Base-by-base conservation (phyloP, 164 flowering plant species). In the Vitis rotundifolia region DNA sequence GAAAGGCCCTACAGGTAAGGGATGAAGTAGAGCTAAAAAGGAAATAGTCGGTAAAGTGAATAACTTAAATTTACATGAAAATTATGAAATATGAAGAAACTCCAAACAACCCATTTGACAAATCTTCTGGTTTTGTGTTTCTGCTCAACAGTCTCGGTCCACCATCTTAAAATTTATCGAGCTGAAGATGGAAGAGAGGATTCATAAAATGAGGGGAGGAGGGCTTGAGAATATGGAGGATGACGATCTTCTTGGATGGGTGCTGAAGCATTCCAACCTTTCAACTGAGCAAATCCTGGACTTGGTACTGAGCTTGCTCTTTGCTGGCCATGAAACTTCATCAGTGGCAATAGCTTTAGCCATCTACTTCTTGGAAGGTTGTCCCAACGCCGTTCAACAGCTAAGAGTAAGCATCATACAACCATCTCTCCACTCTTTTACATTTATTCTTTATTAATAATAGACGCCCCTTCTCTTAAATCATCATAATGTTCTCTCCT, bases 251-350 rank as follows among this genome's bases (percentile, higher is more conserved):
- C 88, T 94, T 8, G 92, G 92, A 31, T 94, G 98, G 97, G 97
- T 88, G 0, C 49, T 89, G 76, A 91, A 86, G 78, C 87, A 94
- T 71, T 87, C 98, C 0, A 82, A 81, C 72, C 88, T 94, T n/a
- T 88, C 92, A 0, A 92, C 88, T 2, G 97, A 94, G 78, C 98
- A 92, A 64, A 92, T 92, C 18, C 86, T 94, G 3, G 98, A 94
- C 78, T 82, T 94, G 75, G 75, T 94, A 14, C 78, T 94, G 56
- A 94, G 98, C 68, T 76, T 94, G 76, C 89, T 94, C 29, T 94
- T 94, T 59, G 98, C 98, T 22, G 98, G 98, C 66, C 98, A 94
- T 69, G 98, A 92, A 75, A 94, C 98, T 52, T 89, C 98, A 0
- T 92, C 98, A 1, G 93, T 94, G 0, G 80, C 98, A 61, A 89